Evolutionary conservation across 192 early-diverging fungal genomes (phyloP).

Genomic region (Martensiomyces pterosporus): DNA sequence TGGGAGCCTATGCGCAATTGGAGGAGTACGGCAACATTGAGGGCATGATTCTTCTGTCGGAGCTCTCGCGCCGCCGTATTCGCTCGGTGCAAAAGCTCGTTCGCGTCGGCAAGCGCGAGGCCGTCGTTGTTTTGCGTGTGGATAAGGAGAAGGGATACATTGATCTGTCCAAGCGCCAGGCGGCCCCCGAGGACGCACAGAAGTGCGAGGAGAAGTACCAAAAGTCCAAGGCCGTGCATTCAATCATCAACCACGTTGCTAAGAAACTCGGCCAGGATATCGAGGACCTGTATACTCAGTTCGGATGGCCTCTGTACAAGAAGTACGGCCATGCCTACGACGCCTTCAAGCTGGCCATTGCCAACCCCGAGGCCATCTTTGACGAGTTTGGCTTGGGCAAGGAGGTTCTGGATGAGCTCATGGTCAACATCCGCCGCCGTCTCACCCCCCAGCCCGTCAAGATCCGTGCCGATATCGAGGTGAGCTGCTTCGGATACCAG

Average conservation of each 20-base stretch:
- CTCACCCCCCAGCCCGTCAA: constrained; percentile 95
- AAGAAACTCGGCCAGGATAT: constrained; percentile 77
- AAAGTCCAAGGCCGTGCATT: constrained; percentile 77
- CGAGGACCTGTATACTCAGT: constrained; percentile 75
- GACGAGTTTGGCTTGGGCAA: constrained; percentile 67
- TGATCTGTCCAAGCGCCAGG: constrained; percentile 94
- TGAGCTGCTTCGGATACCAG: constrained; percentile 89
- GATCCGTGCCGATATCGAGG: constrained; percentile 93
- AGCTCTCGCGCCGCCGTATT: constrained; percentile 92
- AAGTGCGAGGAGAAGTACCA: constrained; percentile 92
- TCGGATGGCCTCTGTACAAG: constrained; percentile 93
- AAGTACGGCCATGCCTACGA: constrained; percentile 96
- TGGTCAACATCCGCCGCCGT: constrained; percentile 80
- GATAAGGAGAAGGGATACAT: constrained; percentile 99
- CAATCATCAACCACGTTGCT: constrained; percentile 61
- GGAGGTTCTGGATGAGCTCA: constrained; percentile 66
- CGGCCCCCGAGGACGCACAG: constrained; percentile 79
- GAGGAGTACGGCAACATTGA: constrained; percentile 96
- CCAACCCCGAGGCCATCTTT: constrained; percentile 82
- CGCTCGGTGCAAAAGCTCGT: constrained; percentile 95
- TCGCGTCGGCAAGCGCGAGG: constrained; percentile 87
- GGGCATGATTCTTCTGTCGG: constrained; percentile 93
- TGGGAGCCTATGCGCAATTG: constrained; percentile 94
- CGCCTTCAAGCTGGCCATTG: constrained; percentile 92
- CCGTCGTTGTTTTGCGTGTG: constrained; percentile 89